A percentile compares a stretch with the other conserved stretches of the same genome.
Conservation (phyloP, 805 yeast species). For the Starmerella powellii region DNA sequence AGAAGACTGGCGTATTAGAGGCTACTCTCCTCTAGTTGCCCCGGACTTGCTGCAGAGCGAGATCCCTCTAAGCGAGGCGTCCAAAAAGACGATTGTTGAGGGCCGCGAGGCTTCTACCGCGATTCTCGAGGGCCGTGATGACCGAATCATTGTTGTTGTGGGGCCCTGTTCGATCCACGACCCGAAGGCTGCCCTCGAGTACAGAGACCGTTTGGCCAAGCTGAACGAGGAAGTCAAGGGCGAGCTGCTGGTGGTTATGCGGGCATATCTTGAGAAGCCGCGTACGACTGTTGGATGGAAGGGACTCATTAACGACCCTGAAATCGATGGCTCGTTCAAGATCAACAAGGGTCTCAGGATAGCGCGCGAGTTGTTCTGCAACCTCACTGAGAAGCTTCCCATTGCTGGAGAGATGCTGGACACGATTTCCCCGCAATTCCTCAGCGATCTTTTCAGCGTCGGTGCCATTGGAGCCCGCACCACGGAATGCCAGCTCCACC, state of each 20-base stretch:
- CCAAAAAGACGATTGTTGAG: slow-evolving; percentile 50
- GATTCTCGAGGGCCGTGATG: slow-evolving; percentile 71
- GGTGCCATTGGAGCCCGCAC: slow-evolving; percentile 99
- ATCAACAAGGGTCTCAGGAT: slow-evolving; percentile 90
- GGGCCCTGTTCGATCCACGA: slow-evolving; percentile 98
- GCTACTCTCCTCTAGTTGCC: slow-evolving; percentile 91
- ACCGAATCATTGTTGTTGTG: slow-evolving; percentile 74
- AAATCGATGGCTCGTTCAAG: slow-evolving; percentile 81
- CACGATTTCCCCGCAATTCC: slow-evolving; percentile 92
- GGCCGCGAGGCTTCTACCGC: slow-evolving; percentile 69
- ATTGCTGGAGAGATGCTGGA: slow-evolving; percentile 97
- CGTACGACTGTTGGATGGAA: slow-evolving; percentile 99
- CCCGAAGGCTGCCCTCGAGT: slow-evolving; percentile 81
- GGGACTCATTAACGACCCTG: slow-evolving; percentile 95
- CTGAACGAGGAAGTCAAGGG: slow-evolving; percentile 51
- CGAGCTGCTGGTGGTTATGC: slow-evolving; percentile 81
- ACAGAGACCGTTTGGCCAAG: slow-evolving; percentile 53
- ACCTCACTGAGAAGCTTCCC: slow-evolving; percentile 70
- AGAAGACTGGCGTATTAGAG: slow-evolving; percentile 38
- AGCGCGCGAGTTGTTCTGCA: slow-evolving; percentile 73
- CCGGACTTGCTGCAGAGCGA: slow-evolving; percentile 88
- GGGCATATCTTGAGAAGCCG: slow-evolving; percentile 96
- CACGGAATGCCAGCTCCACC: slow-evolving; percentile 93
- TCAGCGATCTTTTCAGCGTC: slow-evolving; percentile 81
- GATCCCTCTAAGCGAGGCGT: slow-evolving; percentile 50